These are phyloP conservation scores for Ascochyta koolunga DNA, from an alignment of 2,329 filamentous ascomycete species.

Conservation along the genomic window DNA sequence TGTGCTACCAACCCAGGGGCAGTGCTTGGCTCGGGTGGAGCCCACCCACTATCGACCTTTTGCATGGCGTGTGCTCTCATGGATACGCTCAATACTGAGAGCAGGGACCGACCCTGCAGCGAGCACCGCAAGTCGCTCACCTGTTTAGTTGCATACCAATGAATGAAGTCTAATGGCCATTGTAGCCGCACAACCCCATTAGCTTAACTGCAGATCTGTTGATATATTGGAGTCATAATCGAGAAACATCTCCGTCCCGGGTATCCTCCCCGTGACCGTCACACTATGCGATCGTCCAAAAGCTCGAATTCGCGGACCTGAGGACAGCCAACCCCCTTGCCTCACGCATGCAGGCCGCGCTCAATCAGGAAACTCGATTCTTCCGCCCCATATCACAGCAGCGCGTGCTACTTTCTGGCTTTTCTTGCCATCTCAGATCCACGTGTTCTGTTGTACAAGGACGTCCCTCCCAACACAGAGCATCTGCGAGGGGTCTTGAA, in stretches of 20 bases:
- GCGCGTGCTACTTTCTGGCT: constrained; percentile 20
- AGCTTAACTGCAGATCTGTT: neutral
- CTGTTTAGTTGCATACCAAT: neutral
- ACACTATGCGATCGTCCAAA: neutral
- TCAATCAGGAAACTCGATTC: neutral
- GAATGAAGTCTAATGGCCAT: neutral
- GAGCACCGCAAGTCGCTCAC: neutral
- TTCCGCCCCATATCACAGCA: constrained; percentile 20
- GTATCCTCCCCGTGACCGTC: neutral
- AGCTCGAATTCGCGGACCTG: neutral
- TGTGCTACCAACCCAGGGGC: constrained; percentile 1
- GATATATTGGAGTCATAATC: neutral
- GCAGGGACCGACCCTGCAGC: neutral
- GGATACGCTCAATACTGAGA: neutral
- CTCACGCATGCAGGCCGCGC: constrained; percentile 7
- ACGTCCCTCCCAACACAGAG: constrained; percentile 19
- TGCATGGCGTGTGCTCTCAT: neutral
- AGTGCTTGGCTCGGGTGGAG: neutral
- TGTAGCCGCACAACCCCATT: neutral
- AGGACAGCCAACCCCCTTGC: constrained; percentile 1
- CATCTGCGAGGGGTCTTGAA: constrained; percentile 28
- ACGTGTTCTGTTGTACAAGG: constrained; percentile 33
- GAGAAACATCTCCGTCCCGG: neutral
- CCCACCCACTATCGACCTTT: neutral
- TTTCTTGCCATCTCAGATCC: constrained; percentile 16